Conservation (phyloP, 306 rosid species). For the Abrus pulchellus region DNA sequence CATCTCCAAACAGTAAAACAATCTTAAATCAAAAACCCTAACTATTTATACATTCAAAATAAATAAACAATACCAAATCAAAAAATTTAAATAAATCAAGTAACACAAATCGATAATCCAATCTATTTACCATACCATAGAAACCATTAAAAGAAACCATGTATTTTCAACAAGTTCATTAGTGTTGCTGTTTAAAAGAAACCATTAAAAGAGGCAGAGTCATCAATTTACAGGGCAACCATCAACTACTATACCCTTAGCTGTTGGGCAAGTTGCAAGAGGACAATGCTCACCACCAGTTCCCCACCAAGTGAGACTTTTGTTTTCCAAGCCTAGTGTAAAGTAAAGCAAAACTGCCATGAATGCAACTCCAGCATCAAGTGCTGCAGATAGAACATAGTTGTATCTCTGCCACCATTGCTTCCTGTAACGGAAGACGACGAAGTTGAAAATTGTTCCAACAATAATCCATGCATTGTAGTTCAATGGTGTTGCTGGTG, state of each 20-base stretch:
- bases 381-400: conserved; percentile 80
- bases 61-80: too few species aligned
- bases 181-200: background rate
- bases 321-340: conserved; percentile 60
- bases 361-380: conserved; percentile 86
- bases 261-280: conserved; percentile 71
- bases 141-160: too few species aligned
- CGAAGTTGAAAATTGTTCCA: conserved; percentile 78
- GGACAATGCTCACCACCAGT: conserved; percentile 77
- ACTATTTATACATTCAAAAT: too few species aligned
- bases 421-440: conserved; percentile 72
- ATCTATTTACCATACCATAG: too few species aligned
- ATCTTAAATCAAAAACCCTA: too few species aligned
- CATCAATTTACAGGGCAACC: conserved; percentile 65
- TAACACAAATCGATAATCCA: too few species aligned
- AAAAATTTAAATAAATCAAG: too few species aligned
- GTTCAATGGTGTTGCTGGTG: conserved; percentile 79
- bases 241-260: conserved; percentile 65
- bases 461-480: conserved; percentile 71
- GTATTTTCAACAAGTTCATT: background rate
- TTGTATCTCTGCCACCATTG: conserved; percentile 89
- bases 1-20: too few species aligned
- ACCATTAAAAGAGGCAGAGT: background rate
- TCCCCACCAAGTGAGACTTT: conserved; percentile 80
- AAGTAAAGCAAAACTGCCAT: conserved; percentile 75